phyloP scores from a whole-genome alignment of 768 basidiomycete genomes.

The Punctularia strigosozonata region DNA sequence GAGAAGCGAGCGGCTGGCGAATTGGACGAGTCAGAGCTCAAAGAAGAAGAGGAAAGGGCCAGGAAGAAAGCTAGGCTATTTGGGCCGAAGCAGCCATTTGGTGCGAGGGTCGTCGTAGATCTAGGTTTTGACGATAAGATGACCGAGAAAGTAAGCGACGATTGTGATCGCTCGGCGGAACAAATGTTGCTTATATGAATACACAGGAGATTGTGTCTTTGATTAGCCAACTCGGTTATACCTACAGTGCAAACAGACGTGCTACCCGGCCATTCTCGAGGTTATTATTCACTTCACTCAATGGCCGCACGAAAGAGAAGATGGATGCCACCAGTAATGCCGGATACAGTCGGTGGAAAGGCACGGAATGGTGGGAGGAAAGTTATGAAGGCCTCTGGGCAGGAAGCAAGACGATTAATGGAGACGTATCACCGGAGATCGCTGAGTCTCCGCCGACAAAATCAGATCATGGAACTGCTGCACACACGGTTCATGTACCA shows the following conservation, averaged over 20 bases:
- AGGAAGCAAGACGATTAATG: slow-evolving; percentile 6
- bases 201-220: slow-evolving; percentile 83
- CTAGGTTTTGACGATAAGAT: slow-evolving; percentile 89
- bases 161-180: too few species aligned
- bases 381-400: slow-evolving; percentile 64
- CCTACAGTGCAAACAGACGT: slow-evolving; percentile 78
- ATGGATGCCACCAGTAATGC: slow-evolving; percentile 56
- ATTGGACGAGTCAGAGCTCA: slow-evolving; percentile 31
- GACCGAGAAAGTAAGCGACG: slow-evolving; percentile 80
- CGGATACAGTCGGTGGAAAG: slow-evolving; percentile 68
- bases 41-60: slow-evolving; percentile 12
- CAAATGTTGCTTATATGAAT: background rate
- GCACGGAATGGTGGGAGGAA: slow-evolving; percentile 76
- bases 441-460: background rate
- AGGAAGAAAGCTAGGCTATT: slow-evolving; percentile 25
- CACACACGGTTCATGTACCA: background rate
- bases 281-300: slow-evolving; percentile 71
- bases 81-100: slow-evolving; percentile 17
- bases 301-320: slow-evolving; percentile 53
- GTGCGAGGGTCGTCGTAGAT: slow-evolving; percentile 71
- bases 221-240: slow-evolving; percentile 82
- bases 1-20: slow-evolving; percentile 58
- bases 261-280: slow-evolving; percentile 57
- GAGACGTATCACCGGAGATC: background rate
- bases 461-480: slow-evolving; percentile 6